Evolutionary conservation across 176 grass and related monocot species (phyloP).

Genomic region (Tillandsia leiboldiana): DNA sequence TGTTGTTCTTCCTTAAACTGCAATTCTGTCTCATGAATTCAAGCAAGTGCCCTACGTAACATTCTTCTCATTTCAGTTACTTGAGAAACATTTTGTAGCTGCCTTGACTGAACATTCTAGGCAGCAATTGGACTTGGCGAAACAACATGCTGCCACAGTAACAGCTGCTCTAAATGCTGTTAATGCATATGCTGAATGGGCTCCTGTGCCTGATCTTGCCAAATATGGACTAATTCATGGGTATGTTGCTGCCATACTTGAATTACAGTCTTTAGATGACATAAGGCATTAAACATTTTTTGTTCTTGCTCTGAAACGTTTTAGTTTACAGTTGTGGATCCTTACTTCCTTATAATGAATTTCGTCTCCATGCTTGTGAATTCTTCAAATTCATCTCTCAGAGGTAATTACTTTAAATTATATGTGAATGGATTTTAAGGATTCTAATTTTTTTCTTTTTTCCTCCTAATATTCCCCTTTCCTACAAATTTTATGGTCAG

Average conservation of each 20-base stretch:
- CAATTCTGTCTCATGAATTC: background rate
- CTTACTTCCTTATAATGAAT: conserved; percentile 76
- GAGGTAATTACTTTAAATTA: conserved; percentile 42
- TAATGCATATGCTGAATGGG: conserved; percentile 97
- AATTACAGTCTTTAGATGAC: conserved; percentile 1
- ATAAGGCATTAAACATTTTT: background rate
- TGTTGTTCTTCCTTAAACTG: background rate
- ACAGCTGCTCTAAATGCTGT: conserved; percentile 84
- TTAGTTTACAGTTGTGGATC: conserved; percentile 57
- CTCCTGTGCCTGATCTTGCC: conserved; percentile 83
- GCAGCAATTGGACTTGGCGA: conserved; percentile 66
- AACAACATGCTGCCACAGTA: conserved; percentile 69
- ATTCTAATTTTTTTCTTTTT: conserved; percentile 1
- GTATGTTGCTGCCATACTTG: conserved; percentile 18
- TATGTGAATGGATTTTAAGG: background rate
- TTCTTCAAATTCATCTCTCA: conserved; percentile 94
- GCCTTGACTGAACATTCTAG: conserved; percentile 59
- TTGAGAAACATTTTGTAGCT: conserved; percentile 90
- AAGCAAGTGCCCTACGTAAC: conserved; percentile 12
- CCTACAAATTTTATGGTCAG: conserved; percentile 28
- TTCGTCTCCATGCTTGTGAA: conserved; percentile 86
- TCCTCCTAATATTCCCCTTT: background rate
- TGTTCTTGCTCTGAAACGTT: background rate
- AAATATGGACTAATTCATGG: conserved; percentile 90
- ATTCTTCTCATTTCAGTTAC: conserved; percentile 44